Conservation (phyloP, 352 stramenopile species). For the Phytophthora citrophthora region DNA sequence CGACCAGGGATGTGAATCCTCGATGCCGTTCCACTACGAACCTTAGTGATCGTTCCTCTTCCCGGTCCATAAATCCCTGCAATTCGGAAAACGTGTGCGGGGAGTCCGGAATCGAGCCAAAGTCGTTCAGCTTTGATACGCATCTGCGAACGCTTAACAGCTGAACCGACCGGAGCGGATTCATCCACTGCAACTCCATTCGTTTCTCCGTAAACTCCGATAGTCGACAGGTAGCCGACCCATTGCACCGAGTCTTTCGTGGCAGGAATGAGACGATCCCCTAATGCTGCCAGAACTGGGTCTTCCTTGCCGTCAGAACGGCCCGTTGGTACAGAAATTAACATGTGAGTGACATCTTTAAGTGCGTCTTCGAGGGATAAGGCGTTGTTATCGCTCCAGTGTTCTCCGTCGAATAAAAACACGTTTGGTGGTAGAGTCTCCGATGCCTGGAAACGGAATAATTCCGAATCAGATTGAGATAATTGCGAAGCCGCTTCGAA, state of each 20-base stretch:
- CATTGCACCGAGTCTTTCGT: conserved; percentile 69
- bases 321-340: conserved; percentile 74
- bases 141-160: conserved; percentile 69
- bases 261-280: conserved; percentile 43
- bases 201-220: conserved; percentile 94
- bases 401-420: conserved; percentile 82
- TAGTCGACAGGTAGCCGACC: conserved; percentile 93
- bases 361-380: conserved; percentile 58
- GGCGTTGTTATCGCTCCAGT: conserved; percentile 50
- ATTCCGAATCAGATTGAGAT: conserved; percentile 29
- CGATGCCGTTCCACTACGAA: conserved; percentile 68
- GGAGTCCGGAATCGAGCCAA: conserved; percentile 78
- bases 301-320: conserved; percentile 59
- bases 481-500: conserved; percentile 54
- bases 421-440: conserved; percentile 49
- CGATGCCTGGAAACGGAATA: conserved; percentile 44
- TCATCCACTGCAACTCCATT: conserved; percentile 87
- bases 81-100: conserved; percentile 89
- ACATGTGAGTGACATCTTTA: conserved; percentile 68
- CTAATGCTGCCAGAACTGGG: conserved; percentile 68
- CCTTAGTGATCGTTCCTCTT: conserved; percentile 80
- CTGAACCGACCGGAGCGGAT: conserved; percentile 70
- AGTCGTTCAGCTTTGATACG: conserved; percentile 77
- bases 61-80: conserved; percentile 92
- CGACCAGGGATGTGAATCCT: conserved; percentile 78